These are phyloP conservation scores for Xylaria sp. DNA, from an alignment of 2,329 filamentous ascomycete genomes.

Conservation along the genomic window DNA sequence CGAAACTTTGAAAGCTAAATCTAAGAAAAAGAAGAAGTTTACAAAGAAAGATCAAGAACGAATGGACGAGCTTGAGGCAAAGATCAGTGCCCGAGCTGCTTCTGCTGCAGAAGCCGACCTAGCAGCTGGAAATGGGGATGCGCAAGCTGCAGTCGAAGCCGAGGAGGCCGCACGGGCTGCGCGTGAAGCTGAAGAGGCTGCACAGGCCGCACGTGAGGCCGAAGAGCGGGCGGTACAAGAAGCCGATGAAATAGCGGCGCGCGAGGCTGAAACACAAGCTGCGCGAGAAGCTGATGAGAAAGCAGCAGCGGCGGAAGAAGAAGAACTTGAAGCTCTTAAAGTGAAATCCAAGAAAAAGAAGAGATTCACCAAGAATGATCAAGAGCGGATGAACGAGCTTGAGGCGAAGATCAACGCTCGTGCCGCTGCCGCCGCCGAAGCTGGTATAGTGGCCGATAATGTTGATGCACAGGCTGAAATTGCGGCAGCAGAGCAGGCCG, in stretches of 20 bases:
- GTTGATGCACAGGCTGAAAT: slow-evolving; percentile 33
- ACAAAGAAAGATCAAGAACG: slow-evolving; percentile 15
- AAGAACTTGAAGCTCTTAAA: slow-evolving; percentile 13
- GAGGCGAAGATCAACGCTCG: slow-evolving; percentile 18
- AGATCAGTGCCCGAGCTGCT: slow-evolving; percentile 17
- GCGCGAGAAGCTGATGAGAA: slow-evolving; percentile 21
- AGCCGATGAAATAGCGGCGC: slow-evolving; percentile 26
- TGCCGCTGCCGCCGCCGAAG: slow-evolving; percentile 36
- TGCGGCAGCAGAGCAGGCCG: slow-evolving; percentile 33
- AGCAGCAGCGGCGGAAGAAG: slow-evolving; percentile 25
- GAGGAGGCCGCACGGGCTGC: slow-evolving; percentile 14
- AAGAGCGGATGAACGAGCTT: slow-evolving; percentile 25
- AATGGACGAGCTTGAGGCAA: slow-evolving; percentile 20
- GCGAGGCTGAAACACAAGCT: slow-evolving; percentile 6
- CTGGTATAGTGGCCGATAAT: slow-evolving; percentile 14
- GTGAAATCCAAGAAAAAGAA: slow-evolving; percentile 10
- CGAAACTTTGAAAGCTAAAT: slow-evolving; percentile 3
- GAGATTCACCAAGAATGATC: slow-evolving; percentile 13
- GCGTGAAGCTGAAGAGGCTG: slow-evolving; percentile 29
- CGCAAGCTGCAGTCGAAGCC: slow-evolving; percentile 23
- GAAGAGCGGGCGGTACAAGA: neutral
- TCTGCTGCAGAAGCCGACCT: neutral
- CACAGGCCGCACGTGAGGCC: slow-evolving; percentile 33
- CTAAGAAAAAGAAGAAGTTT: slow-evolving; percentile 15
- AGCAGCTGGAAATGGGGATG: slow-evolving; percentile 8